Evolutionary conservation across 345 rosid species (phyloP).

Genomic region (Brassica rapa): DNA sequence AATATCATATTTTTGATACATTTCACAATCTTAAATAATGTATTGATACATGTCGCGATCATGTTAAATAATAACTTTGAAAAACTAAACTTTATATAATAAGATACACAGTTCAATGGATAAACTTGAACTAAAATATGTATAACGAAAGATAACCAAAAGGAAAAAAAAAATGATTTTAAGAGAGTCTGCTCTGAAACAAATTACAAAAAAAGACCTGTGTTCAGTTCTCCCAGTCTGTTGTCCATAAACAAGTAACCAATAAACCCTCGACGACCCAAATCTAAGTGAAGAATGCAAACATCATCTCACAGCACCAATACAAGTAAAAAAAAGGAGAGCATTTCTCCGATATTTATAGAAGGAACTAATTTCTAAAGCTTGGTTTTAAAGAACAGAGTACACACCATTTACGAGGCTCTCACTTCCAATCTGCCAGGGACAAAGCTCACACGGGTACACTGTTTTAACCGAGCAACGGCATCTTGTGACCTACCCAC

Average conservation of each 20-base stretch:
- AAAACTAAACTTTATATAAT: no score
- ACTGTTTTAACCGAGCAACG: constrained; percentile 70
- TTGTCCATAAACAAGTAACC: constrained; percentile 28
- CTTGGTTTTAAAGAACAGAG: constrained; percentile 13
- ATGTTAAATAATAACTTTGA: no score
- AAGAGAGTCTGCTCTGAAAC: constrained; percentile 13
- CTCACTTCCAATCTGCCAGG: constrained; percentile 44
- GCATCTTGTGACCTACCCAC: constrained; percentile 77
- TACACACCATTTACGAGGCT: constrained; percentile 29
- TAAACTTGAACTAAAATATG: no score
- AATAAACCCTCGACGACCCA: constrained; percentile 3
- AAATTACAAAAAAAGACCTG: not conserved
- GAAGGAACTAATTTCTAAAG: constrained; percentile 20
- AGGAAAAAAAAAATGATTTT: not conserved
- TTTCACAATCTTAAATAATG: no score
- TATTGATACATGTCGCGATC: no score
- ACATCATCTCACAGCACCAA: constrained; percentile 12
- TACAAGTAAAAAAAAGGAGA: not conserved
- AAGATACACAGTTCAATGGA: no score
- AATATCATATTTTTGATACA: no score
- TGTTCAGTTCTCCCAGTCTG: constrained; percentile 12
- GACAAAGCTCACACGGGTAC: constrained; percentile 68
- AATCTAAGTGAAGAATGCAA: constrained; percentile 28
- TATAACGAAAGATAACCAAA: not conserved
- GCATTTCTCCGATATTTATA: constrained; percentile 31